Base-by-base conservation (phyloP, 75 land plant species). In the Gnetum montanum region DNA sequence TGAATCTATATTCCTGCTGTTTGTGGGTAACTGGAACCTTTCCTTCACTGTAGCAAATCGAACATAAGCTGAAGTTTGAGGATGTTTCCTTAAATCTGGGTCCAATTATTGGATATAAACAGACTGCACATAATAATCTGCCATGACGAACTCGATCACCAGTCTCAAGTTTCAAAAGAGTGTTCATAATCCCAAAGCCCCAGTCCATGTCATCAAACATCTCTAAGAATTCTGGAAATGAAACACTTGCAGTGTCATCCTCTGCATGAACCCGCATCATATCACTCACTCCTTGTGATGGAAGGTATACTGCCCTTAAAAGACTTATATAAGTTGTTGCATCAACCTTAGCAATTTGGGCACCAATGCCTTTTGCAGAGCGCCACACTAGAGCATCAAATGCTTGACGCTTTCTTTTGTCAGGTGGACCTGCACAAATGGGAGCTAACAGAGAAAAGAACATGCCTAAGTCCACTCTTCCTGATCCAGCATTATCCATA, bases 191-290 rank as follows among this genome's bases (percentile, higher is more conserved):
- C 46, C 96, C 87, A 53, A 94, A 90, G 0, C 95, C 98, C 96
- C 90, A 85, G 58, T 85, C 84, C 8, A 69, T 65, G 51, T 94
- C 88, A 59, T 94, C 84, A 61, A 94, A 90, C 90, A 94, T 85
- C 44, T 64, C 73, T 28, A 80, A 57, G 53, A 94, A 94, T 75
- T 86, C 90, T 1, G 61, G 35, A 47, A 74, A 70, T 7, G 90
- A 75, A 6, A 86, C 56, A 56, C 52, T 64, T 30, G 85, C 62
- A n/a, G 40, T 26, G 40, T 82, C 80, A 41, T 64, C 50, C 29
- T 74, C 79, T 34, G 72, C 85, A 35, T 77, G 79, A 34, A 74
- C 49, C 61, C 78, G 78, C 69, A 72, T 43, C 61, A 81, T 63
- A 50, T 74, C 84, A 54, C 80, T 73, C 0, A 54, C 49, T 15